A percentile compares a stretch with the other conserved stretches of the same genome.
Conservation (phyloP, 805 yeast genomes). For the Blastobotrys chiropterorum region DNA sequence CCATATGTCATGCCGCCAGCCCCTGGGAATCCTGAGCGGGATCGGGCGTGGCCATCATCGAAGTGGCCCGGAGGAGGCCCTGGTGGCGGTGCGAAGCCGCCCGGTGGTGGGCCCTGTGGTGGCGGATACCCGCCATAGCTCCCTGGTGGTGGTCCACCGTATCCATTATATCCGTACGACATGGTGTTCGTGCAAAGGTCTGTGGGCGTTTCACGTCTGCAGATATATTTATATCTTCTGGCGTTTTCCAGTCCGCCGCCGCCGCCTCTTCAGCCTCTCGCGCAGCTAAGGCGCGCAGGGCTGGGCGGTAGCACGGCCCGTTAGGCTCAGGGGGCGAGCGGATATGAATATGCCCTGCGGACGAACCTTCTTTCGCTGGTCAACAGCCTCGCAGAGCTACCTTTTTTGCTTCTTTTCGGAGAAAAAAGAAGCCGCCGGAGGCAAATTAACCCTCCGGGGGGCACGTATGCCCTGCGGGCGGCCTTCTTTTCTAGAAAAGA, state of each 20-base stretch:
- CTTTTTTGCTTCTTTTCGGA: too few species aligned
- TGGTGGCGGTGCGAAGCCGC: constrained; percentile 21
- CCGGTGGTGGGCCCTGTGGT: constrained; percentile 17
- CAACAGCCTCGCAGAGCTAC: too few species aligned
- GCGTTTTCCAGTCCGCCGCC: neutral
- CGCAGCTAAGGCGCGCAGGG: neutral
- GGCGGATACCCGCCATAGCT: constrained; percentile 14
- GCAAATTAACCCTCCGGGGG: too few species aligned
- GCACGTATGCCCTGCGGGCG: too few species aligned
- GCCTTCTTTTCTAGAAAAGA: too few species aligned
- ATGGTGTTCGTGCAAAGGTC: neutral
- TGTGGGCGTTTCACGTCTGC: neutral
- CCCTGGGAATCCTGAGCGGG: constrained; percentile 7
- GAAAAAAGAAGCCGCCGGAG: too few species aligned
- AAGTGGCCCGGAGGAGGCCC: constrained; percentile 28
- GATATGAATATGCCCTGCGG: neutral
- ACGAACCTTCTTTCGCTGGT: too few species aligned
- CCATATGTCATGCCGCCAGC: constrained; percentile 11
- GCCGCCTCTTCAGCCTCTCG: neutral
- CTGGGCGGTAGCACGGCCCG: neutral
- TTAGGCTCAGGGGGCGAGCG: neutral
- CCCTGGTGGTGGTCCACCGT: constrained; percentile 2
- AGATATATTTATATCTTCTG: neutral
- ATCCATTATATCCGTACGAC: constrained; percentile 1
- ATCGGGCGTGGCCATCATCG: constrained; percentile 14